Evolutionary conservation across 129 eudicot genomes (phyloP), one percentile per base, ranked within the genome.

Genomic region (Chrysanthemum makinoi): DNA sequence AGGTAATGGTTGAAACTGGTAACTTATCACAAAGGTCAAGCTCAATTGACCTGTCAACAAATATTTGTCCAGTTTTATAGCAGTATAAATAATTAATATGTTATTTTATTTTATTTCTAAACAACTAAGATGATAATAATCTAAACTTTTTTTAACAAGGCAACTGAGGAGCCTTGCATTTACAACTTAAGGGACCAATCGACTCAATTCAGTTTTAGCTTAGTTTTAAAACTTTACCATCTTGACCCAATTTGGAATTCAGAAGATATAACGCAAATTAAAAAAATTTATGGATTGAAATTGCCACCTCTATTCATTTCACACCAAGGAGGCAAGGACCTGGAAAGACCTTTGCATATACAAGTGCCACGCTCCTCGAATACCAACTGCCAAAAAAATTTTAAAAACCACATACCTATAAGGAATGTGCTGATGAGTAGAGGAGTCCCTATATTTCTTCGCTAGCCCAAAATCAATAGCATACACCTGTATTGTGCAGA

Each of bases 381-480:
- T 39, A 39, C 10, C 10, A 39, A 39, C 46, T 39, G 46, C 46
- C 10, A 6, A 39, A 1, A 19, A 11, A 39, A 18, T 7, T 13
- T 15, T 52, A 65, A 24, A 30, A 66, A 51, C 57, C 8, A 30
- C 83, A 76, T 61, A 90, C 99, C 99, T 94, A 56, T 94, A 94
- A 49, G 99, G 99, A 71, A 94, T 94, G 72, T 94, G 98, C 69
- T 83, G 87, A 82, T 94, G 99, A 20, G 92, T 94, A 50, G 96
- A 62, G 57, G 97, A 87, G 83, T 94, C 99, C 77, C 96, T 87
- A 79, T 89, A 94, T 84, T 90, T 94, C 91, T 94, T 94, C 39
- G 99, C 99, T 75, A 94, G 87, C 76, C 99, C 99, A 81, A 94
- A 94, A 71, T 94, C 99, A 74, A 94, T 94, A 66, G 83, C 83